These are phyloP conservation scores for Thalassiosira mediterranea DNA, from an alignment of 352 stramenopile species.

Conservation along the genomic window DNA sequence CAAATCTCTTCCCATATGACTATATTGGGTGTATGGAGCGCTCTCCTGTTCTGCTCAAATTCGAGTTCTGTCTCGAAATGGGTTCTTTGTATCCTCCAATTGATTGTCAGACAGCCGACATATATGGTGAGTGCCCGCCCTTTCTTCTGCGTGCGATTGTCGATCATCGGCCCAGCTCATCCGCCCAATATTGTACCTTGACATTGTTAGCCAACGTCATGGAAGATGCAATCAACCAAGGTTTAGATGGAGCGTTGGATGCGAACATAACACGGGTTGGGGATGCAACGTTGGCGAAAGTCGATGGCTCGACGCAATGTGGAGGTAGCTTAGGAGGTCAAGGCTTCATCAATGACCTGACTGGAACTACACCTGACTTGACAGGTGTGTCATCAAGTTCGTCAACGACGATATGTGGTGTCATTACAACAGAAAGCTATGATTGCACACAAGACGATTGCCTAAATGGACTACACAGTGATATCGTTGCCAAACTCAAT, in stretches of 20 bases:
- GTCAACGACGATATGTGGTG: slow-evolving; percentile 1
- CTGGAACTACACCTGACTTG: slow-evolving; percentile 6
- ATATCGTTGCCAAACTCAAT: neutral
- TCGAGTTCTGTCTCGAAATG: slow-evolving; percentile 9
- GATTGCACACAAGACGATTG: slow-evolving; percentile 9
- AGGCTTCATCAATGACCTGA: slow-evolving; percentile 13
- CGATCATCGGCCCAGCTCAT: too few species aligned
- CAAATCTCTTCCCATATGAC: slow-evolving; percentile 5
- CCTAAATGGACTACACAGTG: neutral
- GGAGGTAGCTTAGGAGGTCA: slow-evolving; percentile 6
- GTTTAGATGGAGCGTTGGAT: neutral
- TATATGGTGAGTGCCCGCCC: too few species aligned
- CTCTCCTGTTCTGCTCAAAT: slow-evolving; percentile 8
- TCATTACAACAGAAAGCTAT: slow-evolving; percentile 7
- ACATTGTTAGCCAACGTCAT: slow-evolving; percentile 5
- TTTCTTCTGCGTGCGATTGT: too few species aligned
- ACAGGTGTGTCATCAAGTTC: neutral
- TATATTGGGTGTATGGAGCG: slow-evolving; percentile 1
- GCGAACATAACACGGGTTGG: slow-evolving; percentile 11
- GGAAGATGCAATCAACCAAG: neutral
- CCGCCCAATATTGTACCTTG: too few species aligned
- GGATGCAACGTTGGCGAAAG: slow-evolving; percentile 4
- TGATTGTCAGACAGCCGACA: slow-evolving; percentile 8
- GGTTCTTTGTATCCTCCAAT: slow-evolving; percentile 5
- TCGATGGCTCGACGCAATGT: slow-evolving; percentile 2